Evolutionary conservation across 1,284 basidiomycete species (phyloP).

Genomic region (Leccinum pachyderme): DNA sequence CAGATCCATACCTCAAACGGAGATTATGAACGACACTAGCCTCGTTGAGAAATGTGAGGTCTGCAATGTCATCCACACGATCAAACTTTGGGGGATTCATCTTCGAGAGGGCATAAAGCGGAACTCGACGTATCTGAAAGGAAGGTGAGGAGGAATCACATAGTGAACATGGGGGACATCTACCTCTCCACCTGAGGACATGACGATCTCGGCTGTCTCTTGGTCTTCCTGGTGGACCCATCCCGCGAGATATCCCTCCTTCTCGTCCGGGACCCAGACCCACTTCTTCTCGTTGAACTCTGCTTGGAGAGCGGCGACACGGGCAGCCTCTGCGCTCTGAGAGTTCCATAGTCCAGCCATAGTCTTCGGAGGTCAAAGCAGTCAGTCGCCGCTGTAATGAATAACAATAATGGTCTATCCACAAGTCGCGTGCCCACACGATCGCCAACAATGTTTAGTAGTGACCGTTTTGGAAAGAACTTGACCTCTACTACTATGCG

Average conservation of each 20-base stretch:
- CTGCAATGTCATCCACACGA: conserved; percentile 96
- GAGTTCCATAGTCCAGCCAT: conserved; percentile 58
- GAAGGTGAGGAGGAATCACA: conserved; percentile 14
- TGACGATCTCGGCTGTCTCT: conserved; percentile 75
- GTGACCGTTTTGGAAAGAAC: conserved; percentile 12
- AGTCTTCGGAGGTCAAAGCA: background rate
- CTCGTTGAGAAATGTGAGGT: conserved; percentile 97
- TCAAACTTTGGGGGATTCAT: conserved; percentile 99
- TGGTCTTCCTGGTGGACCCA: conserved; percentile 87
- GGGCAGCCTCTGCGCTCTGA: conserved; percentile 67
- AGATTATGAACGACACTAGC: conserved; percentile 98
- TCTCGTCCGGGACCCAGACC: conserved; percentile 93
- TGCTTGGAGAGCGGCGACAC: conserved; percentile 84
- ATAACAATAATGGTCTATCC: background rate
- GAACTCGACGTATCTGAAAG: conserved; percentile 68
- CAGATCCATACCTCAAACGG: conserved; percentile 86
- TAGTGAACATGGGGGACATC: conserved; percentile 30
- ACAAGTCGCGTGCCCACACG: background rate
- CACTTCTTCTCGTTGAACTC: conserved; percentile 98
- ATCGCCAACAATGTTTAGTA: background rate
- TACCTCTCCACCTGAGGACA: conserved; percentile 76
- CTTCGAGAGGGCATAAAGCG: conserved; percentile 80
- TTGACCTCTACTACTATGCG: background rate
- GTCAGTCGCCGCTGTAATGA: background rate
- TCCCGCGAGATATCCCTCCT: conserved; percentile 86